These are phyloP conservation scores for Ceratopteris richardii DNA, from an alignment of 75 land plant species.

Conservation along the genomic window DNA sequence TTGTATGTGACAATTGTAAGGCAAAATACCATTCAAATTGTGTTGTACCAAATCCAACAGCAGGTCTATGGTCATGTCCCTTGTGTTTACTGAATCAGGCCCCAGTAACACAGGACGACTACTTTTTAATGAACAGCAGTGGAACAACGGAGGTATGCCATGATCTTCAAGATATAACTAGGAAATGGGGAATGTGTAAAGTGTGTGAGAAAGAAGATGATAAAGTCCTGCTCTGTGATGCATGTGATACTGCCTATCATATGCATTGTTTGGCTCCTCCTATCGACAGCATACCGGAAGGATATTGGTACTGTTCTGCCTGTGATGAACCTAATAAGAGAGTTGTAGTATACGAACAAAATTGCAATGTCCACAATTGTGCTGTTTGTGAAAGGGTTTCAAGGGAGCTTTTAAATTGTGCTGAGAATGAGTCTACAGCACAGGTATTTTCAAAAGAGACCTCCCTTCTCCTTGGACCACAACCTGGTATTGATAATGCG, in stretches of 20 bases:
- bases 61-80: not conserved
- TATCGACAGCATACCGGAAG: conserved; percentile 1
- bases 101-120: not conserved
- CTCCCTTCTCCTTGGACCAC: not conserved
- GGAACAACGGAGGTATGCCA: not conserved
- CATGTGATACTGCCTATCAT: conserved; percentile 13
- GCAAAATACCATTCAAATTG: not conserved
- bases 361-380: conserved; percentile 2
- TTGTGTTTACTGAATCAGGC: not conserved
- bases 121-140: not conserved
- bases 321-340: conserved; percentile 3
- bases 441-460: too few relatives aligned
- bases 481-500: not conserved
- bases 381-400: conserved; percentile 28
- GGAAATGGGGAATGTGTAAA: not conserved
- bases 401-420: conserved; percentile 18
- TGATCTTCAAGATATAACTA: not conserved
- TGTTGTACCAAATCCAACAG: not conserved
- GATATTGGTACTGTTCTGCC: conserved; percentile 8
- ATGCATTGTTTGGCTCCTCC: conserved; percentile 10
- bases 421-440: not conserved
- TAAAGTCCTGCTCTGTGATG: conserved; percentile 1
- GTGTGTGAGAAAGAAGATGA: conserved; percentile 4
- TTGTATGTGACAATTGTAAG: not conserved
- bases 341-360: not conserved